Conservation (phyloP, 495 filamentous ascomycete genomes). For the Glarea lozoyensis region DNA sequence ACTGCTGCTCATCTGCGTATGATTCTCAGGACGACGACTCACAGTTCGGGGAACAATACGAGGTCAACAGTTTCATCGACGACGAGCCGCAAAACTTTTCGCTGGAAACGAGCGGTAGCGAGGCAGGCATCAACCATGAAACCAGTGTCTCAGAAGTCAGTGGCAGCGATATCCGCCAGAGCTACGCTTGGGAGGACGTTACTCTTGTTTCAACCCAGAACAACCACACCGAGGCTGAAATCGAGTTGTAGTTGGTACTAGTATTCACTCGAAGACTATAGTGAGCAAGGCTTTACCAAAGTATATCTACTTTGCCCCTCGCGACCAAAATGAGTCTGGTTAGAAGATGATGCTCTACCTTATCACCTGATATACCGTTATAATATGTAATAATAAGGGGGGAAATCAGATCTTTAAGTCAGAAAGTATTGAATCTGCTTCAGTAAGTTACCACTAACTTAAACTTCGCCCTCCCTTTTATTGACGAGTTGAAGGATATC, state of each 20-base stretch:
- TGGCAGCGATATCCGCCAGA: constrained; percentile 6
- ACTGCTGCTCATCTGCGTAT: constrained; percentile 17
- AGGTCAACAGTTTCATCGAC: constrained; percentile 19
- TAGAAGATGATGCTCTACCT: too few species aligned
- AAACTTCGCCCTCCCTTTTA: too few species aligned
- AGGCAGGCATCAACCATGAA: constrained; percentile 3
- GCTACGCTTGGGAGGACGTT: constrained; percentile 32
- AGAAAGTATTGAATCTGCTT: too few species aligned
- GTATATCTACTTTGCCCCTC: too few species aligned
- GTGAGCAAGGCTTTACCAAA: too few species aligned
- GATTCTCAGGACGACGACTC: constrained; percentile 13
- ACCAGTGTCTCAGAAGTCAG: background rate
- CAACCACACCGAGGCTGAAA: constrained; percentile 39
- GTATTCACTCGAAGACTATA: too few species aligned
- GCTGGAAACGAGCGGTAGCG: background rate
- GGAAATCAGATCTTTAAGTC: too few species aligned
- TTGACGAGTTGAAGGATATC: too few species aligned
- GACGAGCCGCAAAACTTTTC: constrained; percentile 3
- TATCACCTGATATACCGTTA: too few species aligned
- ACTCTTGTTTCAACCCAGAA: constrained; percentile 36
- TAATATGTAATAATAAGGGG: too few species aligned
- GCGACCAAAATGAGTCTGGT: too few species aligned
- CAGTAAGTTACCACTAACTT: too few species aligned
- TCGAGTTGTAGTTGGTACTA: constrained; percentile 43
- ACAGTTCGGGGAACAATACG: constrained; percentile 8